These are phyloP conservation scores for Aegilops umbellulata DNA, from an alignment of 176 grass and related monocot genomes.

Conservation along the genomic window DNA sequence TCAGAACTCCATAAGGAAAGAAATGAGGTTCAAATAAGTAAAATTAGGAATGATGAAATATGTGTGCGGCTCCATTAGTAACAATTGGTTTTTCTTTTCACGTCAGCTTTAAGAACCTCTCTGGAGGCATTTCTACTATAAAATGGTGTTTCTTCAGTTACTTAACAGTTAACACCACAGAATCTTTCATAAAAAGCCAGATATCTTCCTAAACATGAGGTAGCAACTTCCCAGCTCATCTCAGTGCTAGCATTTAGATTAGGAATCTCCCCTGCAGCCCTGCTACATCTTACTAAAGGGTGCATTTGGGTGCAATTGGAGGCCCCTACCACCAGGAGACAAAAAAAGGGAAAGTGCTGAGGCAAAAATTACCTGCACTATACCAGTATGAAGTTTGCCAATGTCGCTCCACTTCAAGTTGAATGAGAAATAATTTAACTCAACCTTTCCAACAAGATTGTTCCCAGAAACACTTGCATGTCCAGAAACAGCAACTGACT, in stretches of 20 bases:
- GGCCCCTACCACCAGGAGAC: neutral
- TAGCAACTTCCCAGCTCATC: neutral
- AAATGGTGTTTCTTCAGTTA: neutral
- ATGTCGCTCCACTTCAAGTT: slow-evolving; percentile 80
- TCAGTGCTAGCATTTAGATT: neutral
- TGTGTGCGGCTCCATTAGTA: neutral
- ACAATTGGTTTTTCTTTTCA: neutral
- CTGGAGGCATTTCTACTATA: neutral
- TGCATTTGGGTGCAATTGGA: neutral
- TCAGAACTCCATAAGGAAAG: slow-evolving; percentile 14
- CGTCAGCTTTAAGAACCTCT: neutral
- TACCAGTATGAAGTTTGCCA: slow-evolving; percentile 74
- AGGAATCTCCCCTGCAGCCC: neutral
- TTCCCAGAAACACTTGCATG: slow-evolving; percentile 61
- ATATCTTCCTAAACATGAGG: neutral
- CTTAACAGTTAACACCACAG: neutral
- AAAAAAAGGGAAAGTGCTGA: neutral
- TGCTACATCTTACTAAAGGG: neutral
- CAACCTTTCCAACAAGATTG: slow-evolving; percentile 64
- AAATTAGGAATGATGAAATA: neutral
- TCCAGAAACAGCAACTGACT: slow-evolving; percentile 77
- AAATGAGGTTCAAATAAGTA: neutral
- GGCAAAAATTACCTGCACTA: slow-evolving; percentile 64
- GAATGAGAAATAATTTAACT: slow-evolving; percentile 80
- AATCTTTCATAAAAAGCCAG: neutral